Evolutionary conservation across 176 grass and related monocot species (phyloP).

Genomic region (Typha latifolia): DNA sequence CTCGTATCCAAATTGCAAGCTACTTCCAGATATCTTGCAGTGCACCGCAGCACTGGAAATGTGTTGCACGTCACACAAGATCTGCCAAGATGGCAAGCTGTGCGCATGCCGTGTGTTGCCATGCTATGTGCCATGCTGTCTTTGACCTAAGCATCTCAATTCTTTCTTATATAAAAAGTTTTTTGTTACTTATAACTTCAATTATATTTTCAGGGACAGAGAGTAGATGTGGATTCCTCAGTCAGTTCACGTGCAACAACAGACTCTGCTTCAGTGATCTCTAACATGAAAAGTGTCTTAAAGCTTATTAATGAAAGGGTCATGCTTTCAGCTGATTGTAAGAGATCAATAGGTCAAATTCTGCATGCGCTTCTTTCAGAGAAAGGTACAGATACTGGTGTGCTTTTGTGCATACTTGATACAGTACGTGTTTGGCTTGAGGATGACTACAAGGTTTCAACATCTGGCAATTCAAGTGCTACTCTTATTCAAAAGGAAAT

Average conservation of each 20-base stretch:
- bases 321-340: constrained; percentile 63
- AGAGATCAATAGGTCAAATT: constrained; percentile 75
- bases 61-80: no score
- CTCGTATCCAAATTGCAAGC: no score
- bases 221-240: constrained; percentile 71
- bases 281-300: constrained; percentile 78
- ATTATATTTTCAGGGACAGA: constrained; percentile 66
- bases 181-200: neutral
- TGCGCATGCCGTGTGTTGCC: no score
- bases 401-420: constrained; percentile 84
- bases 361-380: constrained; percentile 76
- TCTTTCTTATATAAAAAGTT: no score
- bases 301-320: constrained; percentile 89
- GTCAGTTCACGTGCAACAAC: constrained; percentile 56
- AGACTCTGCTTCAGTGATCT: constrained; percentile 56
- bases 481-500: constrained; percentile 70
- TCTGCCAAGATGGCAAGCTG: no score
- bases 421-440: constrained; percentile 94
- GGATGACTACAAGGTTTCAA: constrained; percentile 50
- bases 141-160: no score
- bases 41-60: no score
- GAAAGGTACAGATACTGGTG: constrained; percentile 62
- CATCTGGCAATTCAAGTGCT: constrained; percentile 45
- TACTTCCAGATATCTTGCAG: no score
- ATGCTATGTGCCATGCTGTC: no score